Base-by-base conservation (phyloP, 2,329 filamentous ascomycete genomes). In the Stagonosporopsis tanaceti region DNA sequence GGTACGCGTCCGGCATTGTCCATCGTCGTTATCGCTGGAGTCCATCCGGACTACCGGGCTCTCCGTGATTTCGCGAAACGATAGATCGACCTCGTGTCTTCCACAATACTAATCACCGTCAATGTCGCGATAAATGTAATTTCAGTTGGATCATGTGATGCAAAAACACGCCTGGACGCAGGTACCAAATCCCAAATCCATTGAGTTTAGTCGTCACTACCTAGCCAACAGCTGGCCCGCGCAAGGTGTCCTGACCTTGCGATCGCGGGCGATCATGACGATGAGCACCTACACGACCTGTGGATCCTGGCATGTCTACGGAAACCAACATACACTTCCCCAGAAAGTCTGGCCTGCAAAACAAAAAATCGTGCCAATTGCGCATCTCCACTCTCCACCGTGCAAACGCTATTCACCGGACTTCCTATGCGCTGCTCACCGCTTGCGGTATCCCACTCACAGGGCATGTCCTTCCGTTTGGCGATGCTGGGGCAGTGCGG, bases 371-470 rank as follows among this genome's bases (percentile, higher is more conserved):
- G 38, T 45, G 14, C 25, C 20, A 32, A 53, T 32, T 50, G 44
- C 48, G n/a, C 30, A 34, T 25, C 40, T 58, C 50, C 50, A 48
- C 32, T 51, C 24, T 38, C 14, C 30, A 32, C 30, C 38, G 32
- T 47, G 55, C 42, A 39, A n/a, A 37, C 12, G 30, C 24, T 44
- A 42, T 54, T 57, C 39, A 53, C 57, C 57, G 48, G 48, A 57
- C 32, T 11, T 40, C 44, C 44, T 53, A 68, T 32, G 60, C 57
- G 37, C 58, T 60, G 37, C 61, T 56, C 27, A 65, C 60, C 40
- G 62, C 59, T 40, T 63, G 60, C 38, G 65, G 59, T 41, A 64
- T 62, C 8, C 56, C 52, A 34, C 55, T 63, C 14, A 47, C 38
- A 48, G 54, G 35, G 40, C 40, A 41, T 42, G 28, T 22, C 28